Conservation (phyloP, 306 rosid genomes). For the Cucumis cinereus region DNA sequence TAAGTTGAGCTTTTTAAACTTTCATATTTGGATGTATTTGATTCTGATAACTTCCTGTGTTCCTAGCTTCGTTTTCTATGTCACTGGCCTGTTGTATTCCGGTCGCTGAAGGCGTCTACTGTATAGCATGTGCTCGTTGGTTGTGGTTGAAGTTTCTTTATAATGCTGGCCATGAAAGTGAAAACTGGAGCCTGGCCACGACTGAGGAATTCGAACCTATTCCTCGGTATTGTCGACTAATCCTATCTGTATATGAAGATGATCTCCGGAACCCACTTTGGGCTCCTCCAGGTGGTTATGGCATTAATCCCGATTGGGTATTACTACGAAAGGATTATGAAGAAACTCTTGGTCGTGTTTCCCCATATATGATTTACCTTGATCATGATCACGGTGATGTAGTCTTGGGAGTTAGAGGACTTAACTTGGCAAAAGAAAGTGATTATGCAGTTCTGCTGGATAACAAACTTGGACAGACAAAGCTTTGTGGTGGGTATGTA, state of each 20-base stretch:
- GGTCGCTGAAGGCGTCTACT: slow-evolving; percentile 77
- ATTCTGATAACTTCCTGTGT: neutral
- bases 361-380: slow-evolving; percentile 77
- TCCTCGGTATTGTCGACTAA: slow-evolving; percentile 68
- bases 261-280: slow-evolving; percentile 67
- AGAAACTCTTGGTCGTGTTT: slow-evolving; percentile 48
- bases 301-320: slow-evolving; percentile 70
- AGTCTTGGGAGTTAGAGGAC: slow-evolving; percentile 66
- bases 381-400: slow-evolving; percentile 82
- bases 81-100: slow-evolving; percentile 76
- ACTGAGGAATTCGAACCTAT: slow-evolving; percentile 78
- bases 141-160: slow-evolving; percentile 76
- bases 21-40: neutral
- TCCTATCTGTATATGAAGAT: slow-evolving; percentile 62
- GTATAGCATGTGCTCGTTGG: slow-evolving; percentile 90
- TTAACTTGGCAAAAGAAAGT: slow-evolving; percentile 71
- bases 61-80: slow-evolving; percentile 33
- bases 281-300: slow-evolving; percentile 90
- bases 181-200: slow-evolving; percentile 78
- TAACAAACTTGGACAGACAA: slow-evolving; percentile 76
- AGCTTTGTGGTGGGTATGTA: slow-evolving; percentile 81
- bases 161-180: slow-evolving; percentile 86
- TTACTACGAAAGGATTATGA: slow-evolving; percentile 49
- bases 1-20: neutral
- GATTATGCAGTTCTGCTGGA: slow-evolving; percentile 81